Evolutionary conservation across 257 asterid species (phyloP).

Genomic region (Penstemon barbatus): DNA sequence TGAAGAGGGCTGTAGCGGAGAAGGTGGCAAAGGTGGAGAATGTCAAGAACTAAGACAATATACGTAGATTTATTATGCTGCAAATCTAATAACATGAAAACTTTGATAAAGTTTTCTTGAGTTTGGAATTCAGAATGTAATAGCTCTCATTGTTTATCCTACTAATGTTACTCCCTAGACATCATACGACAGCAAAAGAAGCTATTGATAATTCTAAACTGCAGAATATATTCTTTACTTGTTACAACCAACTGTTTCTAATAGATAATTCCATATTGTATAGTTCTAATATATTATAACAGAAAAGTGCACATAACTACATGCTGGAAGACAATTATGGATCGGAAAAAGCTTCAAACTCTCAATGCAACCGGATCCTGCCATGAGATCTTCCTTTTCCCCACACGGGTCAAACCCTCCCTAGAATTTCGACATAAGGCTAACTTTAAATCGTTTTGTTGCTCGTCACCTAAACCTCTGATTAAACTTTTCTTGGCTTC

Average conservation of each 20-base stretch:
- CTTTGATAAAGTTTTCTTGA: too few species aligned
- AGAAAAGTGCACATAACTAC: neutral
- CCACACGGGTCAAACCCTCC: constrained; percentile 63
- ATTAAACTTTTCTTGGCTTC: constrained; percentile 44
- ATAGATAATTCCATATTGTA: neutral
- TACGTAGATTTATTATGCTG: too few species aligned
- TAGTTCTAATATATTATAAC: neutral
- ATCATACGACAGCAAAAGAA: neutral
- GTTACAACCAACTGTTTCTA: constrained; percentile 4
- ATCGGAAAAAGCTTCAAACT: constrained; percentile 44
- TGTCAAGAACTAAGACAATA: too few species aligned
- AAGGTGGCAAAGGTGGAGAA: too few species aligned
- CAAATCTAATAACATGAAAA: too few species aligned
- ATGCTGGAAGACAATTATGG: neutral
- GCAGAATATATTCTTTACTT: neutral
- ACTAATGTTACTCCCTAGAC: neutral
- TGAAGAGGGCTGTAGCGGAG: too few species aligned
- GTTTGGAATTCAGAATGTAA: too few species aligned
- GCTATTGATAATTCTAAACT: neutral
- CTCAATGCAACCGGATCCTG: constrained; percentile 86
- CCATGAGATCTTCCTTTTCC: constrained; percentile 85
- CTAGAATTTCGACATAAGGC: constrained; percentile 64
- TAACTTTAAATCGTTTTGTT: constrained; percentile 55
- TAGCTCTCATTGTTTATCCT: too few species aligned
- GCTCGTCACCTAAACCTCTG: constrained; percentile 57